phyloP scores from a whole-genome alignment of 805 yeast species.

The Isabelozyma rhagii region DNA sequence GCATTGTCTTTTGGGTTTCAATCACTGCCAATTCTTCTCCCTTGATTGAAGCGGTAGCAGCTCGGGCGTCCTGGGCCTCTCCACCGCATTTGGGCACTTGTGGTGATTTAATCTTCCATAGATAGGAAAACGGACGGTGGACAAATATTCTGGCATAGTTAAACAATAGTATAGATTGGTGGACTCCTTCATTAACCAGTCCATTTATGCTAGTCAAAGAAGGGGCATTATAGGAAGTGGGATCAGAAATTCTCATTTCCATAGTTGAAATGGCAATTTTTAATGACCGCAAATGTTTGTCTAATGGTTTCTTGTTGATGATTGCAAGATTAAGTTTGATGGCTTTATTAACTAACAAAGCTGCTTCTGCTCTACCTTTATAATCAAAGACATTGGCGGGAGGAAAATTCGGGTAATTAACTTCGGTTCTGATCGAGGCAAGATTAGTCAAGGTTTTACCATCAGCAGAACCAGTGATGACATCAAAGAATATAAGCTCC shows the following conservation, averaged over 20 bases:
- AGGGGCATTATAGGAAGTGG: constrained; percentile 40
- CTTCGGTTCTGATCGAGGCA: constrained; percentile 29
- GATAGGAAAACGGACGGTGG: constrained; percentile 49
- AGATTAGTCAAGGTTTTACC: constrained; percentile 20
- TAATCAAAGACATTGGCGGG: constrained; percentile 40
- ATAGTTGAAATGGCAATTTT: constrained; percentile 47
- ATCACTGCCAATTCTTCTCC: constrained; percentile 45
- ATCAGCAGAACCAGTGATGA: constrained; percentile 53
- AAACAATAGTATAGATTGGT: constrained; percentile 45
- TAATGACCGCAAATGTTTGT: constrained; percentile 31
- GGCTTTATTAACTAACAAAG: constrained; percentile 16
- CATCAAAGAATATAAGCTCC: constrained; percentile 52
- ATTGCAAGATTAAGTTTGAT: constrained; percentile 46
- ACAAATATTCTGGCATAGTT: constrained; percentile 55
- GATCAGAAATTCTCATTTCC: constrained; percentile 45
- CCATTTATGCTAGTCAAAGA: constrained; percentile 42
- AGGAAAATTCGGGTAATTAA: constrained; percentile 38
- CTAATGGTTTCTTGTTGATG: constrained; percentile 35
- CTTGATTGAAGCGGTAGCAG: constrained; percentile 8
- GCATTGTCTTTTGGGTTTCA: constrained; percentile 53
- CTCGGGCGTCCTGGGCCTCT: too few species aligned
- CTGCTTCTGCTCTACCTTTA: constrained; percentile 14
- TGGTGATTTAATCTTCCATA: constrained; percentile 13
- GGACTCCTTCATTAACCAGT: constrained; percentile 50
- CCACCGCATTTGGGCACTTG: constrained; percentile 24